Evolutionary conservation across 2,329 filamentous ascomycete genomes (phyloP).

Genomic region (Ophiobolus disseminans): DNA sequence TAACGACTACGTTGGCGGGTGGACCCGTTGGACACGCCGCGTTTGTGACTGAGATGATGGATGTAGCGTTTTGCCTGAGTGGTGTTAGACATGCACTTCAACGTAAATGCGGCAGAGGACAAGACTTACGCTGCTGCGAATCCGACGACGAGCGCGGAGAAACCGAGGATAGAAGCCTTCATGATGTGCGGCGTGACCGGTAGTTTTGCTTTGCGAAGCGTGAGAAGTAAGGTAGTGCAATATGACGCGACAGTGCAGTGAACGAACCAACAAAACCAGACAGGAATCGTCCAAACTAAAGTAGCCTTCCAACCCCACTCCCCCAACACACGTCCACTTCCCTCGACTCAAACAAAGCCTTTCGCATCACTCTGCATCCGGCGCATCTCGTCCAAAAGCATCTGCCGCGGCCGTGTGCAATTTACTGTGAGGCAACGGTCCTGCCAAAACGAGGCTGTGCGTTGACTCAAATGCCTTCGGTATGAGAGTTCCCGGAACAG

Average conservation of each 20-base stretch:
- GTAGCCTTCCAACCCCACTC: background rate
- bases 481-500: background rate
- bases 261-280: background rate
- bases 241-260: background rate
- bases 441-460: background rate
- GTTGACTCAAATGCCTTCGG: background rate
- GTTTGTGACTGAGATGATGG: constrained; percentile 22
- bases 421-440: too few relatives aligned
- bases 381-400: too few relatives aligned
- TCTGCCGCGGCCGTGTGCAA: too few relatives aligned
- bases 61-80: constrained; percentile 8
- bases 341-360: background rate
- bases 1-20: constrained; percentile 24
- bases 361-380: too few relatives aligned
- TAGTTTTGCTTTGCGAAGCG: background rate
- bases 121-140: background rate
- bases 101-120: background rate
- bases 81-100: constrained; percentile 2
- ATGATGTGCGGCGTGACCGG: background rate
- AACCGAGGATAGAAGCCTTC: background rate
- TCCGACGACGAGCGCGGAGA: background rate
- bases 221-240: background rate
- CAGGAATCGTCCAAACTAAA: background rate
- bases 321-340: background rate
- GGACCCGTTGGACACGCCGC: constrained; percentile 23